phyloP scores from a whole-genome alignment of 1,139 yeast species.

The Suhomyces yuchorum region DNA sequence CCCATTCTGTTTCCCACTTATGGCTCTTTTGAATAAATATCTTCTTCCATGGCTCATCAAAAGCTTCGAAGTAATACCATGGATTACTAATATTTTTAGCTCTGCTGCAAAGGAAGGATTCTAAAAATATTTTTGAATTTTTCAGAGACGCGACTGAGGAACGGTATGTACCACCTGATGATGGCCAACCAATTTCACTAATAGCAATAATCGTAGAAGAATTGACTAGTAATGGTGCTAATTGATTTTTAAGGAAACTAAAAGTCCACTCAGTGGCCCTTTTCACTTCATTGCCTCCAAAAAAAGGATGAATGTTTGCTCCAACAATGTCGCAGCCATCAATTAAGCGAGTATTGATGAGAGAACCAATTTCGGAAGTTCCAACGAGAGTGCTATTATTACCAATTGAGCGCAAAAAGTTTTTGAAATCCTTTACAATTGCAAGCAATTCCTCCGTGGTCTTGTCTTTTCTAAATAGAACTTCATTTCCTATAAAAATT shows the following conservation, averaged over 20 bases:
- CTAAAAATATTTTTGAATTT: constrained; percentile 50
- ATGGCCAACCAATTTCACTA: constrained; percentile 77
- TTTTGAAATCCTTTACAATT: constrained; percentile 47
- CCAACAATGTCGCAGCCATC: constrained; percentile 57
- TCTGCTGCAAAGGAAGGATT: constrained; percentile 54
- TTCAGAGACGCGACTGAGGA: constrained; percentile 48
- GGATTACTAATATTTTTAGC: constrained; percentile 38
- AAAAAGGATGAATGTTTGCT: constrained; percentile 69
- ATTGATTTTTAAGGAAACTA: constrained; percentile 48
- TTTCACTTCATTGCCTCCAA: constrained; percentile 57
- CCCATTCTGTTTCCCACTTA: constrained; percentile 76
- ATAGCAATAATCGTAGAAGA: constrained; percentile 40
- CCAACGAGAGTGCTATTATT: constrained; percentile 50
- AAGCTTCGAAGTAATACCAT: constrained; percentile 71
- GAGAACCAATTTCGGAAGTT: constrained; percentile 57
- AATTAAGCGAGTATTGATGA: constrained; percentile 37
- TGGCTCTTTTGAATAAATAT: constrained; percentile 50
- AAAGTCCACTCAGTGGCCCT: constrained; percentile 56
- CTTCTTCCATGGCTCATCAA: constrained; percentile 72
- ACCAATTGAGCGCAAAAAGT: constrained; percentile 36
- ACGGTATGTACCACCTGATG: constrained; percentile 53
- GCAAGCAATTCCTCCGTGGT: constrained; percentile 37
- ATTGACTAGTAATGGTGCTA: constrained; percentile 31
- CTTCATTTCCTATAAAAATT: constrained; percentile 65
- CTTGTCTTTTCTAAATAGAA: constrained; percentile 56